These are phyloP conservation scores for Plantago coronopus DNA, from an alignment of 305 asterid species.

Conservation along the genomic window DNA sequence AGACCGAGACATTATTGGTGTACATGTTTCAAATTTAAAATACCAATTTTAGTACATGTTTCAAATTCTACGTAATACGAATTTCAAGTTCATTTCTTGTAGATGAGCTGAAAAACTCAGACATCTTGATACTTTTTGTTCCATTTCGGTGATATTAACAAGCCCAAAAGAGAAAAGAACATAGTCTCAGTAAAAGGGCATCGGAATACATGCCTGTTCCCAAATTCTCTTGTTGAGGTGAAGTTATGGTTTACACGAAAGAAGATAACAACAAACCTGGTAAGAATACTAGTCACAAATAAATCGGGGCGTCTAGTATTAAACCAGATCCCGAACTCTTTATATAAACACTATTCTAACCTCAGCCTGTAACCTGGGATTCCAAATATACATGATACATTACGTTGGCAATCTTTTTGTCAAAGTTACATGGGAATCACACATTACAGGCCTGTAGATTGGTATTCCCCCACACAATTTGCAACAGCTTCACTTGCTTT, in stretches of 20 bases:
- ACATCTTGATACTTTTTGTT: too few relatives aligned
- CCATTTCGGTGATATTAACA: too few relatives aligned
- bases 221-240: slow-evolving; percentile 7
- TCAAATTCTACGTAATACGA: too few relatives aligned
- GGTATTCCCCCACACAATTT: slow-evolving; percentile 34
- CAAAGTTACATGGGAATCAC: not conserved
- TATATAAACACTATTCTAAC: slow-evolving; percentile 19
- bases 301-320: not conserved
- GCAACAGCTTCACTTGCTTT: slow-evolving; percentile 58
- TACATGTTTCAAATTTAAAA: too few relatives aligned
- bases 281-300: slow-evolving; percentile 10
- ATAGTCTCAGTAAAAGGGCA: not conserved
- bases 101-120: too few relatives aligned
- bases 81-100: too few relatives aligned
- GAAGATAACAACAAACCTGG: slow-evolving; percentile 1
- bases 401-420: not conserved
- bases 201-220: not conserved
- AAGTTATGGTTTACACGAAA: slow-evolving; percentile 6
- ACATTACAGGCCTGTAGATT: slow-evolving; percentile 29
- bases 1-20: too few relatives aligned
- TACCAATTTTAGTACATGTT: too few relatives aligned
- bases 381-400: not conserved
- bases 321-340: slow-evolving; percentile 8
- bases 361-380: slow-evolving; percentile 12
- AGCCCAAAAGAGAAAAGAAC: too few relatives aligned